phyloP scores from a whole-genome alignment of 1,284 basidiomycete genomes.

The Tilletia indica region DNA sequence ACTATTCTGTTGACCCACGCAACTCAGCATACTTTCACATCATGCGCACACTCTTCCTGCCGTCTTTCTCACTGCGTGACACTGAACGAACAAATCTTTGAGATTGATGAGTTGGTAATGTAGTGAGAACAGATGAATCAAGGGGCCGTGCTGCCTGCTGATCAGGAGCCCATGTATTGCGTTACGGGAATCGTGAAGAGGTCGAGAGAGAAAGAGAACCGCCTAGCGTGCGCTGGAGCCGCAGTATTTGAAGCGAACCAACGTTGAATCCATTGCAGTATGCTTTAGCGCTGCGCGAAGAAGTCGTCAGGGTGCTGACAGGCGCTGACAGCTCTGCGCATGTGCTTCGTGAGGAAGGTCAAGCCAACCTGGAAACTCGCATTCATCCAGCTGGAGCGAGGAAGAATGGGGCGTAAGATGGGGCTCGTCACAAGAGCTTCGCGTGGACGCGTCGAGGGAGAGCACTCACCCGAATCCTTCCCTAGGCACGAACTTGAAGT shows the following conservation, averaged over 20 bases:
- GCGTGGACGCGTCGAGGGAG: neutral
- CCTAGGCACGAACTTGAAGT: constrained; percentile 81
- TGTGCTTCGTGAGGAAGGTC: constrained; percentile 87
- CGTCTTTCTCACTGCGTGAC: neutral
- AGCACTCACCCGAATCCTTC: constrained; percentile 94
- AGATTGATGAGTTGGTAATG: too few relatives aligned
- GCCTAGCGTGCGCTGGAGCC: too few relatives aligned
- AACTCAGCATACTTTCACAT: neutral
- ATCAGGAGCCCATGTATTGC: too few relatives aligned
- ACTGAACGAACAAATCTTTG: too few relatives aligned
- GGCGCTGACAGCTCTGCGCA: constrained; percentile 88
- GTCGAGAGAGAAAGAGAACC: too few relatives aligned
- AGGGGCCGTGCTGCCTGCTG: too few relatives aligned
- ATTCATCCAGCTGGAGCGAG: constrained; percentile 58
- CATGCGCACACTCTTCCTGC: neutral
- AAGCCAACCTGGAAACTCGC: constrained; percentile 77
- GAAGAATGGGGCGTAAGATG: neutral
- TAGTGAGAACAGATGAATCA: too few relatives aligned
- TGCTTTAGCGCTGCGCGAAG: constrained; percentile 59
- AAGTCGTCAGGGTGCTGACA: constrained; percentile 88
- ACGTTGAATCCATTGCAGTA: too few relatives aligned
- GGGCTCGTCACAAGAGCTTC: neutral
- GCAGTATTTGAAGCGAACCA: too few relatives aligned
- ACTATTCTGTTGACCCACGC: neutral
- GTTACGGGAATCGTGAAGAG: too few relatives aligned